Base-by-base conservation (phyloP, 257 asterid species). In the Solanum piurae region DNA sequence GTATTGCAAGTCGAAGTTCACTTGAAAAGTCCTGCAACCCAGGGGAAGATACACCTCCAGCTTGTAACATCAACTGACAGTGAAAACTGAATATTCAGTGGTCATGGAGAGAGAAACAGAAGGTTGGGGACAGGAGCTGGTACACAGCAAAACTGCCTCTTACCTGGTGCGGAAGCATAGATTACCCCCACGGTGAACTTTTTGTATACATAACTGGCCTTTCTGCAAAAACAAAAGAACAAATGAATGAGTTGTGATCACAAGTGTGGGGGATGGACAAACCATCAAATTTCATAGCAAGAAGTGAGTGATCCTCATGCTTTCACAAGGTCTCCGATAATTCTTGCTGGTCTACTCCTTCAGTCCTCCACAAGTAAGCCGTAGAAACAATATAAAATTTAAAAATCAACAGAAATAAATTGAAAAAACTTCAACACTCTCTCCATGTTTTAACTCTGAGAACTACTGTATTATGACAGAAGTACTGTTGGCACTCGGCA, bases 161-260 rank as follows among this genome's bases (percentile, higher is more conserved):
- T 91, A 96, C 98, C 98, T 88, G 83, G 89, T 94, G 98, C 23
- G 95, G 98, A 90, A 95, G 97, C 85, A 93, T 83, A 27, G 91
- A 73, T 52, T 91, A 94, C 69, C 95, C 93, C 99, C 96, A 92
- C 5, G 98, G 92, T 38, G 95, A 88, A 73, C 87, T 90, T 91
- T 91, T 94, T 84, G 94, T 84, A 86, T 94, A 94, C 93, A 95
- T 11, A 71, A 96, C 94, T 21, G 99, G 99, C 90, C 94, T 93
- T 93, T 93, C 99, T 96, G 94, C 86, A 86, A 66, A 79, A 92
- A 90, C 44, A 64, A 88, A 72, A 88, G 49, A 87, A 69, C 87
- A 33, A 38, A 55, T 64, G 87, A 82, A 21, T 11, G 46, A 31
- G 13, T 36, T 34, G 21, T 7, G 83, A 66, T 25, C 52, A 72